phyloP scores from a whole-genome alignment of 257 asterid genomes.

The Capsicum pubescens region DNA sequence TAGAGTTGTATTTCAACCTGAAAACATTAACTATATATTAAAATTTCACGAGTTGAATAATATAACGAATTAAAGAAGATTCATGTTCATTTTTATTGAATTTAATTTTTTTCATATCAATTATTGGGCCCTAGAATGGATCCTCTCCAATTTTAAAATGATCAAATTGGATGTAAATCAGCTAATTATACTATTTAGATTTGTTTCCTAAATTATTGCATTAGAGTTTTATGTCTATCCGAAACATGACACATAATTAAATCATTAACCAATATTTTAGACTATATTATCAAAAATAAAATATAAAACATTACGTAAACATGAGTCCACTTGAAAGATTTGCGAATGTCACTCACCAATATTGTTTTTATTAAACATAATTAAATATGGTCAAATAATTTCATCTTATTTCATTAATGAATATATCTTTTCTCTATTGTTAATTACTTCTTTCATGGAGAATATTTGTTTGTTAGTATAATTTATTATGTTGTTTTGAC shows the following conservation, averaged over 20 bases:
- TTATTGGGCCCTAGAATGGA: constrained; percentile 12
- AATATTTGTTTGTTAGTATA: background rate
- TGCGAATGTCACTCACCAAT: background rate
- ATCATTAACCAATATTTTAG: background rate
- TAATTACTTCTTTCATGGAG: background rate
- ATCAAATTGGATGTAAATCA: background rate
- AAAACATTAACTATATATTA: too few relatives aligned
- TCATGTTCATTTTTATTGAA: background rate
- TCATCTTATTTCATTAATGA: too few relatives aligned
- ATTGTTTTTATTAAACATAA: background rate
- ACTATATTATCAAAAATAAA: background rate
- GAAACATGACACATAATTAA: background rate
- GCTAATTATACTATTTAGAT: constrained; percentile 21
- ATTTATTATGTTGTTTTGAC: too few relatives aligned
- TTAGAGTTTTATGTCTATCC: constrained; percentile 20
- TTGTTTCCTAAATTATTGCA: constrained; percentile 28
- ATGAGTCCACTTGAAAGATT: constrained; percentile 6
- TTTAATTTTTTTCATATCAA: constrained; percentile 20
- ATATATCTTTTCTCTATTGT: background rate
- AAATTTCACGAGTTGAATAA: background rate
- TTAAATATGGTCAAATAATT: background rate
- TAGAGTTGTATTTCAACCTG: too few relatives aligned
- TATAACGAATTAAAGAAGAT: background rate
- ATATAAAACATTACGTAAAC: background rate
- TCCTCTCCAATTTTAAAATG: background rate